These are phyloP conservation scores for Hyaloscypha variabilis DNA, from an alignment of 495 filamentous ascomycete genomes.

Conservation along the genomic window DNA sequence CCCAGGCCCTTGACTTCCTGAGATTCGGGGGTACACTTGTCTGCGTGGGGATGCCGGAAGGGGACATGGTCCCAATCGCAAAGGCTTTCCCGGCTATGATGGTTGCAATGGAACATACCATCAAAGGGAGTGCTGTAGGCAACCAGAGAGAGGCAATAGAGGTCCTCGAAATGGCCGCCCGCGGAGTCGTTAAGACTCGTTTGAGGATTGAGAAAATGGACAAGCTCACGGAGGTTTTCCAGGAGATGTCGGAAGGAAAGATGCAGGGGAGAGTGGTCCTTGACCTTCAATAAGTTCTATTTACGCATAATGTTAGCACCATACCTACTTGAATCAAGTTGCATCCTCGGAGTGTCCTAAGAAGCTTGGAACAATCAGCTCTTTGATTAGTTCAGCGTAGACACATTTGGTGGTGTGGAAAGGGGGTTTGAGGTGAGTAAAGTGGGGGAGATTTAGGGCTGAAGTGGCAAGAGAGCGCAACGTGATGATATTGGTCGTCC, in stretches of 20 bases:
- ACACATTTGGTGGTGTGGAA: slow-evolving; percentile 5
- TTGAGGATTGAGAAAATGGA: slow-evolving; percentile 63
- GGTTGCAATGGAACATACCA: slow-evolving; percentile 53
- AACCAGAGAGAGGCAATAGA: slow-evolving; percentile 68
- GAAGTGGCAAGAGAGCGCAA: slow-evolving; percentile 16
- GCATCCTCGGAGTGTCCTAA: too few species aligned
- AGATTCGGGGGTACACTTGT: slow-evolving; percentile 64
- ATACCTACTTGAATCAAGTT: too few species aligned
- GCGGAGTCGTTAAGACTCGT: slow-evolving; percentile 64
- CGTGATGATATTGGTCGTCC: background rate
- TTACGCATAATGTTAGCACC: background rate
- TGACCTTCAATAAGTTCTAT: slow-evolving; percentile 41
- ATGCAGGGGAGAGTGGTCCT: slow-evolving; percentile 63
- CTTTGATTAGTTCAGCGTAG: background rate
- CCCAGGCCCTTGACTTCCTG: slow-evolving; percentile 57
- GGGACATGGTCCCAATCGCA: slow-evolving; percentile 55
- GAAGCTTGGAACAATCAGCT: too few species aligned
- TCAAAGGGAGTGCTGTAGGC: slow-evolving; percentile 67
- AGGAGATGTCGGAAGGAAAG: slow-evolving; percentile 60
- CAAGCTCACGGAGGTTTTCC: slow-evolving; percentile 60
- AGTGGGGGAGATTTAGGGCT: slow-evolving; percentile 13
- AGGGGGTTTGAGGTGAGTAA: background rate
- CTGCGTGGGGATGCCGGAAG: slow-evolving; percentile 71
- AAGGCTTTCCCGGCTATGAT: slow-evolving; percentile 52
- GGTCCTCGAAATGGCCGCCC: slow-evolving; percentile 61